Conservation (phyloP, 257 asterid genomes). For the Dorcoceras hygrometricum region DNA sequence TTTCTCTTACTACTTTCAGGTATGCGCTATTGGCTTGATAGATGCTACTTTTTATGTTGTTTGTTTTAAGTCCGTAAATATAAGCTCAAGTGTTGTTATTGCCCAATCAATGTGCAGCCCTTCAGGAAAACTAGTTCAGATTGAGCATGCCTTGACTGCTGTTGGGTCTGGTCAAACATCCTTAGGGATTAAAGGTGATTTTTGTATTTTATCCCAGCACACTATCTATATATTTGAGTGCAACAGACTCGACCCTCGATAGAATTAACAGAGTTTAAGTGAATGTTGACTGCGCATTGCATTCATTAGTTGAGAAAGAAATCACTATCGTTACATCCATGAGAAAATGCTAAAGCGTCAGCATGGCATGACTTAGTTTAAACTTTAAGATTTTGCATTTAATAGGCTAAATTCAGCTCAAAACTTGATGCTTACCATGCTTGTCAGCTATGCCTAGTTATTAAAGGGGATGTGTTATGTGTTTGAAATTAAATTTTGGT, state of each 20-base stretch:
- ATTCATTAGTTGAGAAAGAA: neutral
- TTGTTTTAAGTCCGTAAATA: conserved; percentile 4
- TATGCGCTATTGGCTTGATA: conserved; percentile 24
- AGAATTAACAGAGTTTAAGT: neutral
- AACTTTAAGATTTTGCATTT: neutral
- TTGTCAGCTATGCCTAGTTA: too few species aligned
- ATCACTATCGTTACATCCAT: neutral
- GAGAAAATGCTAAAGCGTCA: neutral
- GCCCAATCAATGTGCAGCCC: conserved; percentile 51
- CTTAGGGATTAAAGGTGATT: conserved; percentile 86
- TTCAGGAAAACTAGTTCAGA: conserved; percentile 97
- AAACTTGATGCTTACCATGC: neutral
- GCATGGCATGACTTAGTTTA: neutral
- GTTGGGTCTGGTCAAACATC: conserved; percentile 99
- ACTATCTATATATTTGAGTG: neutral
- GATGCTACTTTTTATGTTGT: neutral
- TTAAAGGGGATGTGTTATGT: neutral
- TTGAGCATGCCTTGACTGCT: conserved; percentile 96
- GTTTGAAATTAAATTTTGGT: neutral
- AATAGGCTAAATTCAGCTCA: neutral
- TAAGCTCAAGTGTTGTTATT: conserved; percentile 9
- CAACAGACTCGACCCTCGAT: neutral
- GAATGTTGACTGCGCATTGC: neutral
- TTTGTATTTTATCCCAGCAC: conserved; percentile 1
- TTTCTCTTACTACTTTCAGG: conserved; percentile 99